Evolutionary conservation across 208 protist species (phyloP), one percentile per base, ranked within the genome.

Genomic region (Leptomonas seymouri): DNA sequence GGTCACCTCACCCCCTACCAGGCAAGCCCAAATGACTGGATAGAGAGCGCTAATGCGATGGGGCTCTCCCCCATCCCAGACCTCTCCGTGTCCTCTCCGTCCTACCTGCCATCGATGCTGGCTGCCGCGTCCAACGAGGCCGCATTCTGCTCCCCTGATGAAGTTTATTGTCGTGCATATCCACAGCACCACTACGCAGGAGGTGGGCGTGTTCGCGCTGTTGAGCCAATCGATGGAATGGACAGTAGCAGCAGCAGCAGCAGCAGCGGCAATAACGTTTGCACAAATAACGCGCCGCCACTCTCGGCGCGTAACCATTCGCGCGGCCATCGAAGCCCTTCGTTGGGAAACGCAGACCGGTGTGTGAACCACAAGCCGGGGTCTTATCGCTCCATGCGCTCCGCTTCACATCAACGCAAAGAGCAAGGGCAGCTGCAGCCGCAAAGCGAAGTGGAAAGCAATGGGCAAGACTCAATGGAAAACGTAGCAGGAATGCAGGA

Each of bases 1-100:
- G 66, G 57, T 16, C 48, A 69, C 18, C 46, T 76, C 12, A 44
- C 76, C 21, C 70, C 69, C 12, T 77, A 77, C 56, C 34, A 72
- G 23, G 18, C 59, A 28, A 41, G 34, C 8, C 27, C 59, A 15
- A 23, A 6, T 14, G 36, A 67, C 6, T 42, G 15, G n/a, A 45
- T 48, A 16, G 42, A 67, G 27, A 59, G 51, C 49, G 49, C 34
- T 0, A 46, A 59, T 25, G 45, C 42, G 23, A 64, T 66, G 16
- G 50, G 41, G 20, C n/a, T 34, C 34, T 12, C 23, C 41, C 18
- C 63, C 27, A 28, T 31, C n/a, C 34, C 34, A 39, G 15, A 27
- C 3, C 39, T 18, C 1, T 0, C 56, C 3, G 12, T 8, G 12
- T 0, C 56, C 2, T 20, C 34, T 21, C 7, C 34, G 18, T 9